Conservation (phyloP, 108 stramenopile genomes). For the Discostella pseudostelligera region DNA sequence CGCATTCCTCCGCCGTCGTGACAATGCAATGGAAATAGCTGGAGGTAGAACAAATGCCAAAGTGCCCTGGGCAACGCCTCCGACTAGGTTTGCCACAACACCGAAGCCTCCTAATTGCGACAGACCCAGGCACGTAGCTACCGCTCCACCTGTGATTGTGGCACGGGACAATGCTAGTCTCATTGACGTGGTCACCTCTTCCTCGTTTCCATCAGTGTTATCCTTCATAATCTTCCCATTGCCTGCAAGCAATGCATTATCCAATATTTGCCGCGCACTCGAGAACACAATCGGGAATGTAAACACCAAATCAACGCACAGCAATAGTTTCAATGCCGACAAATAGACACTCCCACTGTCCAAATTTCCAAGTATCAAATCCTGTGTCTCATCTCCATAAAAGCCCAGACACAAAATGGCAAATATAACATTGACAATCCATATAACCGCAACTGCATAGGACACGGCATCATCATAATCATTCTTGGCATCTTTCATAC, state of each 20-base stretch:
- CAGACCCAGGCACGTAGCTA: constrained; percentile 37
- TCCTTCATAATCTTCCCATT: constrained; percentile 3
- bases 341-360: constrained; percentile 40
- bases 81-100: constrained; percentile 46
- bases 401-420: constrained; percentile 45
- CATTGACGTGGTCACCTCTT: constrained; percentile 3
- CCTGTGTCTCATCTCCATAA: constrained; percentile 42
- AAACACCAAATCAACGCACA: constrained; percentile 48
- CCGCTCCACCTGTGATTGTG: constrained; percentile 35
- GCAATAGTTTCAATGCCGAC: constrained; percentile 40
- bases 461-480: constrained; percentile 39
- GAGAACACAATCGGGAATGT: constrained; percentile 50
- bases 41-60: constrained; percentile 51
- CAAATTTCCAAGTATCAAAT: constrained; percentile 48
- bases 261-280: constrained; percentile 48
- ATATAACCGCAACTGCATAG: constrained; percentile 40
- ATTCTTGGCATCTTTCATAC: constrained; percentile 30
- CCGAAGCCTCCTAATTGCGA: constrained; percentile 52
- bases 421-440: constrained; percentile 45
- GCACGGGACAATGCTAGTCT: constrained; percentile 32
- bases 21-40: constrained; percentile 38
- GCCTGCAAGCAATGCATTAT: constrained; percentile 28
- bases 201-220: constrained; percentile 1
- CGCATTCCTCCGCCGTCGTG: constrained; percentile 5
- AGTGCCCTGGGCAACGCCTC: constrained; percentile 51